phyloP scores from a whole-genome alignment of 2,329 filamentous ascomycete genomes.

The Hypoxylon sp. region DNA sequence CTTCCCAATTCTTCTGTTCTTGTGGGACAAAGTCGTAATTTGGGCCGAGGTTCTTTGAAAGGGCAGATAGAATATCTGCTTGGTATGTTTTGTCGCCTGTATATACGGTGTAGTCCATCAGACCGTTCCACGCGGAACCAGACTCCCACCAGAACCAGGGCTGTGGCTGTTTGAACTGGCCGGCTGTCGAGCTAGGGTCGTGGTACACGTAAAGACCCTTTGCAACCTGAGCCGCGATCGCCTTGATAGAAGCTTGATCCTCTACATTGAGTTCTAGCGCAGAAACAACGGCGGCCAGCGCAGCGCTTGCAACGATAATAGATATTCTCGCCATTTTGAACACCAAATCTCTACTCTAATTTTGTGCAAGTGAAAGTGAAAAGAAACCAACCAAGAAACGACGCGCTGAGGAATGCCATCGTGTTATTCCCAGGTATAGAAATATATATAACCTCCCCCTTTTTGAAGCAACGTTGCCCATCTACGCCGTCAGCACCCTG shows the following conservation, averaged over 20 bases:
- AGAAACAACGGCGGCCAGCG: conserved; percentile 39
- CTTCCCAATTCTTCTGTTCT: conserved; percentile 51
- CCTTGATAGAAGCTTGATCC: conserved; percentile 48
- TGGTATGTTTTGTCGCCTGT: conserved; percentile 49
- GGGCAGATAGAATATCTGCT: conserved; percentile 44
- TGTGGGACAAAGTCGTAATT: conserved; percentile 48
- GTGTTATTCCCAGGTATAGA: conserved; percentile 21
- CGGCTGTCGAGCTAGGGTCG: conserved; percentile 51
- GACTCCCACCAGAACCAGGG: conserved; percentile 57
- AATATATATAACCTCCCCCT: conserved; percentile 22
- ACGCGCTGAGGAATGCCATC: neutral
- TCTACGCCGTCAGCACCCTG: conserved; percentile 22
- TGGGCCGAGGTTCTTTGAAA: conserved; percentile 47
- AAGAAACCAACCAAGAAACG: conserved; percentile 1
- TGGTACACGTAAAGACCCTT: conserved; percentile 53
- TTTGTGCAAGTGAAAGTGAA: conserved; percentile 18
- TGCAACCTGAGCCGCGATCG: conserved; percentile 49
- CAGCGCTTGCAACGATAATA: conserved; percentile 26
- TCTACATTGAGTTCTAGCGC: conserved; percentile 48
- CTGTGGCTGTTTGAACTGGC: conserved; percentile 54
- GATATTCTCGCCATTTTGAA: conserved; percentile 45
- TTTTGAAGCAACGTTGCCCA: conserved; percentile 38
- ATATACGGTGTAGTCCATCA: conserved; percentile 50
- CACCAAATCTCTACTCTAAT: conserved; percentile 4
- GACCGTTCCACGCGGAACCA: conserved; percentile 53